Conservation (phyloP, 805 yeast genomes). For the Candida germanica region DNA sequence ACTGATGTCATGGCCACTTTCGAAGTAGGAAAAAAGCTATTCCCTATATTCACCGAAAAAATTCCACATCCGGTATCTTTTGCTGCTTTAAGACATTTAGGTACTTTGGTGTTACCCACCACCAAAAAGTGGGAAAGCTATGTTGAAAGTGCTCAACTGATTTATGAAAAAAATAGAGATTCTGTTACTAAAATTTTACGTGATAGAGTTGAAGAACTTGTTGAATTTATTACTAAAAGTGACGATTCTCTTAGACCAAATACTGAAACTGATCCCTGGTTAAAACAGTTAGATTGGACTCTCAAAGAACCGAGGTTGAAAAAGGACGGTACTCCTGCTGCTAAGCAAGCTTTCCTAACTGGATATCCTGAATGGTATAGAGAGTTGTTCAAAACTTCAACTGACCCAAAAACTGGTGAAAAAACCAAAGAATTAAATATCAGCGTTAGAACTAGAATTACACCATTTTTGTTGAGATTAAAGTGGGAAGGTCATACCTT, state of each 20-base stretch:
- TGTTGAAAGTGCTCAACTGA: conserved; percentile 61
- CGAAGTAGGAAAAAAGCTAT: conserved; percentile 60
- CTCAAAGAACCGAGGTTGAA: conserved; percentile 56
- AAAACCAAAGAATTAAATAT: conserved; percentile 47
- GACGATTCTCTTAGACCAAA: conserved; percentile 23
- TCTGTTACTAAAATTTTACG: conserved; percentile 58
- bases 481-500: conserved; percentile 86
- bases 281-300: conserved; percentile 86
- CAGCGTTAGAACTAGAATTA: conserved; percentile 67
- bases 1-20: conserved; percentile 77
- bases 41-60: conserved; percentile 61
- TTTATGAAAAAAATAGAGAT: conserved; percentile 56
- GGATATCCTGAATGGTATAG: conserved; percentile 96
- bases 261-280: conserved; percentile 78
- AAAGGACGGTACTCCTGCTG: conserved; percentile 65
- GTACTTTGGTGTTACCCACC: conserved; percentile 77
- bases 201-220: conserved; percentile 58
- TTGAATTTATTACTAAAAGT: conserved; percentile 36
- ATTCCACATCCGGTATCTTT: conserved; percentile 95
- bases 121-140: conserved; percentile 70
- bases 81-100: conserved; percentile 76
- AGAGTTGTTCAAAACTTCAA: conserved; percentile 40
- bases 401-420: conserved; percentile 22
- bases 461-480: conserved; percentile 72
- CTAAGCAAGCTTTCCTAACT: conserved; percentile 71